A percentile compares a stretch with the other conserved stretches of the same genome.
Evolutionary conservation across 257 asterid species (phyloP).

Genomic region (Solanum medicagineum): DNA sequence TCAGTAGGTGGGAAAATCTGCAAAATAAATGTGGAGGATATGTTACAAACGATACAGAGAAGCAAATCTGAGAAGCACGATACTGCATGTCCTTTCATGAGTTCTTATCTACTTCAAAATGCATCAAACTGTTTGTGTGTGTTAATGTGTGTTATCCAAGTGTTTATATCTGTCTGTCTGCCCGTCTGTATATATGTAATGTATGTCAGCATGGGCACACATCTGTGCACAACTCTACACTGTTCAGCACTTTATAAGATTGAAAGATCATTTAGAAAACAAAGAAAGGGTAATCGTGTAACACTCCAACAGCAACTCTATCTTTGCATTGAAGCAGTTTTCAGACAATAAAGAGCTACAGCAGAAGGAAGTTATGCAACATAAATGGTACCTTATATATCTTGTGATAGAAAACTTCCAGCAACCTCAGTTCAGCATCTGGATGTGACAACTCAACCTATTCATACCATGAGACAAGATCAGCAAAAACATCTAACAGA

Average conservation of each 20-base stretch:
- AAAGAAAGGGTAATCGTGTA: neutral
- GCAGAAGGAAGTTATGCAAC: neutral
- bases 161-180: neutral
- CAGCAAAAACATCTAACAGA: neutral
- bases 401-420: constrained; percentile 51
- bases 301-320: neutral
- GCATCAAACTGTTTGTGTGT: neutral
- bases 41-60: neutral
- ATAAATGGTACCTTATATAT: constrained; percentile 40
- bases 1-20: constrained; percentile 51
- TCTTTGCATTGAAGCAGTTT: neutral
- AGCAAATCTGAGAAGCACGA: neutral
- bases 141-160: neutral
- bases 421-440: constrained; percentile 49
- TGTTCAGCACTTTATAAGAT: neutral
- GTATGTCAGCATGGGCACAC: neutral
- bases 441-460: constrained; percentile 56
- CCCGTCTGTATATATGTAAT: neutral
- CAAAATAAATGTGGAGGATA: constrained; percentile 2
- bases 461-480: neutral
- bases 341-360: neutral
- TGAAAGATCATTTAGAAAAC: neutral
- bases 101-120: neutral
- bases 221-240: neutral
- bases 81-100: neutral